These are phyloP conservation scores for Tripterygium wilfordii DNA, from an alignment of 177 flowering plant species.

Conservation along the genomic window DNA sequence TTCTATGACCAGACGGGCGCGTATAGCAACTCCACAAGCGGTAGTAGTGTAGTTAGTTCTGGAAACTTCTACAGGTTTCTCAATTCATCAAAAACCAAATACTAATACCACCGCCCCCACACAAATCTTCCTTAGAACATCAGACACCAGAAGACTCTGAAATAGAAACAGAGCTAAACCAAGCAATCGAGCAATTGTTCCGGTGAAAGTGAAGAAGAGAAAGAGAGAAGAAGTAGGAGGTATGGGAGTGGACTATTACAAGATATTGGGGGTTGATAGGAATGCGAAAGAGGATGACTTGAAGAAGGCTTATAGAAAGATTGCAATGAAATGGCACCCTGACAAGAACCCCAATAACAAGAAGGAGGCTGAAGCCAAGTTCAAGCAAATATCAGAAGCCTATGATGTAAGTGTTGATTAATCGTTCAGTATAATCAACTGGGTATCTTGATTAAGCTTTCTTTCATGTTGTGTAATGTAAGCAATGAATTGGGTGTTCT, in stretches of 20 bases:
- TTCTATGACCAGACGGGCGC: too few relatives aligned
- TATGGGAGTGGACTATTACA: conserved; percentile 69
- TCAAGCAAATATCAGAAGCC: conserved; percentile 70
- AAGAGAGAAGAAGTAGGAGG: conserved; percentile 2
- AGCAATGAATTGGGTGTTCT: neutral
- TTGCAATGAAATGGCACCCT: conserved; percentile 73
- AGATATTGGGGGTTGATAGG: conserved; percentile 44
- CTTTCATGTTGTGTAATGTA: too few relatives aligned
- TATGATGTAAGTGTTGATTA: conserved; percentile 32
- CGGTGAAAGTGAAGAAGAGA: conserved; percentile 9
- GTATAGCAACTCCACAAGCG: neutral
- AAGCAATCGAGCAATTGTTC: too few relatives aligned
- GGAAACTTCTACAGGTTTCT: conserved; percentile 16
- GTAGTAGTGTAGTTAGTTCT: conserved; percentile 3
- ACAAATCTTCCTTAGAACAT: neutral
- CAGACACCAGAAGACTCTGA: neutral
- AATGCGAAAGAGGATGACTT: conserved; percentile 54
- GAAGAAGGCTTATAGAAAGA: conserved; percentile 60
- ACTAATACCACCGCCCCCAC: too few relatives aligned
- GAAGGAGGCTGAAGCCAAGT: conserved; percentile 60
- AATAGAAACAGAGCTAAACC: too few relatives aligned
- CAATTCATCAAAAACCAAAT: neutral
- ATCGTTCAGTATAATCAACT: neutral
- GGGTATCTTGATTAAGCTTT: neutral
- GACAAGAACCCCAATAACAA: conserved; percentile 59